Evolutionary conservation across 1,139 yeast species (phyloP), one percentile per base, ranked within the genome.

Genomic region (Protomyces macrosporus): DNA sequence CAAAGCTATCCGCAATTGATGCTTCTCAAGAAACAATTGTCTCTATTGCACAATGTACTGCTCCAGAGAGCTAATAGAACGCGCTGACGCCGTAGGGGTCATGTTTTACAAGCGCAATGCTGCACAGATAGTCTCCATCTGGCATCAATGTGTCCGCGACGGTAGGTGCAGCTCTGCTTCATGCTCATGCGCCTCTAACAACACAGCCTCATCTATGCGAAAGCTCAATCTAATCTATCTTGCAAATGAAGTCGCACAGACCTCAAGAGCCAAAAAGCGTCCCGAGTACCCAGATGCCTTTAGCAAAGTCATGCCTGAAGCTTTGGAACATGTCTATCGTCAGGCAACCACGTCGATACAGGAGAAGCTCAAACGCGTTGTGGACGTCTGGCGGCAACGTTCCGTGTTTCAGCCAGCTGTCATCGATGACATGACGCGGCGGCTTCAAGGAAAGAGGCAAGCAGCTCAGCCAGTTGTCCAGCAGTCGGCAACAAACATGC

Each of bases 11-110:
- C 6, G 75, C 81, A 7, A 78, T 89, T 55, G 86, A 84, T 70
- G 95, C 87, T 68, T 85, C 95, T 0, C 95, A 87, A 72, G 95
- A 88, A 67, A 84, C 91, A 9, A 89, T 89, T 69, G 93, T 88
- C 37, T 81, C 90, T 5, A 84, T 89, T 2, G 85, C 95, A 0
- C 95, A 88, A 72, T 90, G 65, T 63, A 45, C 30, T 33, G 37
- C 42, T 6, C 4, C 30, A 6, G 30, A 2, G 37, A 32, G 14
- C 53, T 14, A 12, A 30, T 6, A 12, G 5, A 33, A 6, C 6
- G 14, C n/a, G 30, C 36, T 33, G 36, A 48, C 32, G 10, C 16
- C 37, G 30, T 42, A 58, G 62, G 67, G 76, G 70, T 78, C 65
- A 71, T 89, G 67, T 88, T 88, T 75, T 91, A 89, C 73, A 84